phyloP scores from a whole-genome alignment of 306 rosid genomes.

The Gastrolobium bilobum region DNA sequence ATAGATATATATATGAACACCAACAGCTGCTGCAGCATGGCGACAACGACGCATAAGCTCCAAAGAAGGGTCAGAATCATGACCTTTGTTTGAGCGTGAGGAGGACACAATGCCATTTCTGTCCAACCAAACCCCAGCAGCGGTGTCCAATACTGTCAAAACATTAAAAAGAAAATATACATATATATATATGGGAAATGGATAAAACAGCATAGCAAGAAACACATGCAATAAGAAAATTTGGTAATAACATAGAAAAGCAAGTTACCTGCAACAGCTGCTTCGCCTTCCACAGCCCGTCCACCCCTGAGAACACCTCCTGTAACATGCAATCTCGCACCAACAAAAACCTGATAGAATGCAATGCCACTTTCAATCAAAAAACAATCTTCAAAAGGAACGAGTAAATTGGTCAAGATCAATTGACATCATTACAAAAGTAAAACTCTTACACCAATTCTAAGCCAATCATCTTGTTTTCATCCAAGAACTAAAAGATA shows the following conservation, averaged over 20 bases:
- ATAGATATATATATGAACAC: constrained; percentile 78
- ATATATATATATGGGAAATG: constrained; percentile 8
- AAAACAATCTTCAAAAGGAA: constrained; percentile 34
- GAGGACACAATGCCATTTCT: constrained; percentile 94
- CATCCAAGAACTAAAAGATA: constrained; percentile 20
- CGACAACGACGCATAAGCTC: constrained; percentile 99
- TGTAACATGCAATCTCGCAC: constrained; percentile 97
- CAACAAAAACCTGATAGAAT: constrained; percentile 89
- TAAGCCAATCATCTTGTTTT: constrained; percentile 17
- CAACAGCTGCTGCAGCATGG: constrained; percentile 96
- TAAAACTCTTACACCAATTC: constrained; percentile 2
- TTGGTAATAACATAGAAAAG: constrained; percentile 37
- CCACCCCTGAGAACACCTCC: constrained; percentile 99
- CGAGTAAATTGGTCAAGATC: constrained; percentile 34
- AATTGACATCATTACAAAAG: constrained; percentile 23
- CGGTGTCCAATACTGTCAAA: constrained; percentile 94
- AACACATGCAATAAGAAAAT: constrained; percentile 5
- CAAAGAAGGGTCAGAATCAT: constrained; percentile 80
- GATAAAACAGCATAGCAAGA: constrained; percentile 25
- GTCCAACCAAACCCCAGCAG: constrained; percentile 99
- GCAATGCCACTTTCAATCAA: constrained; percentile 38
- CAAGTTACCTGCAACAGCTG: constrained; percentile 82
- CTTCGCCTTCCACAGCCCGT: constrained; percentile 96
- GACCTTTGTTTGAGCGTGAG: constrained; percentile 80
- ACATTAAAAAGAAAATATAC: constrained; percentile 19